Percentiles rank a stretch among this genome's conserved stretches.
Conservation (phyloP, 2,329 filamentous ascomycete species). For the Malbranchea cinnamomea region DNA sequence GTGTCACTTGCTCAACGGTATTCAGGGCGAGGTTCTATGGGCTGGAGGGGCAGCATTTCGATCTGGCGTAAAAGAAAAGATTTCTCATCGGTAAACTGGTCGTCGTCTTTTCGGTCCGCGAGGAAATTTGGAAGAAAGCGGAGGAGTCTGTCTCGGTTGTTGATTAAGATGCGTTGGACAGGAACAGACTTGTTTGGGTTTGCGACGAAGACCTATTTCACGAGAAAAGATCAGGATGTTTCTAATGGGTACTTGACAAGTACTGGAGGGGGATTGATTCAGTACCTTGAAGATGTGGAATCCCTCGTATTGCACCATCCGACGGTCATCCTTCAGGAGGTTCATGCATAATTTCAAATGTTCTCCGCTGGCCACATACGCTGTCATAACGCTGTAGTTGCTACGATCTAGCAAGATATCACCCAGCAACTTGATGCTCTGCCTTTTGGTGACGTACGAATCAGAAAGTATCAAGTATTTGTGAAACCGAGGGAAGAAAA, state of each 20-base stretch:
- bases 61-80: slow-evolving; percentile 96
- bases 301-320: slow-evolving; percentile 98
- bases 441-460: slow-evolving; percentile 93
- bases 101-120: slow-evolving; percentile 88
- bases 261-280: no score
- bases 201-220: slow-evolving; percentile 72
- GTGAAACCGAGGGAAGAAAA: slow-evolving; percentile 90
- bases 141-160: slow-evolving; percentile 84
- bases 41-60: slow-evolving; percentile 32
- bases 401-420: slow-evolving; percentile 88
- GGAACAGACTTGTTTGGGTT: slow-evolving; percentile 97
- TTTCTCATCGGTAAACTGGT: slow-evolving; percentile 96
- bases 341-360: slow-evolving; percentile 99
- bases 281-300: slow-evolving; percentile 95
- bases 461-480: slow-evolving; percentile 73
- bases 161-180: slow-evolving; percentile 87
- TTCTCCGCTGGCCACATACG: slow-evolving; percentile 87
- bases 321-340: slow-evolving; percentile 80
- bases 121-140: slow-evolving; percentile 83
- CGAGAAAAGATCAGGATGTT: neutral
- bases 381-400: slow-evolving; percentile 97
- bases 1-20: neutral
- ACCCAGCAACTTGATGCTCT: slow-evolving; percentile 92
- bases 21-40: slow-evolving; percentile 22
- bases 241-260: slow-evolving; percentile 1